phyloP scores from a whole-genome alignment of 306 rosid species.

The Mimosa pudica region DNA sequence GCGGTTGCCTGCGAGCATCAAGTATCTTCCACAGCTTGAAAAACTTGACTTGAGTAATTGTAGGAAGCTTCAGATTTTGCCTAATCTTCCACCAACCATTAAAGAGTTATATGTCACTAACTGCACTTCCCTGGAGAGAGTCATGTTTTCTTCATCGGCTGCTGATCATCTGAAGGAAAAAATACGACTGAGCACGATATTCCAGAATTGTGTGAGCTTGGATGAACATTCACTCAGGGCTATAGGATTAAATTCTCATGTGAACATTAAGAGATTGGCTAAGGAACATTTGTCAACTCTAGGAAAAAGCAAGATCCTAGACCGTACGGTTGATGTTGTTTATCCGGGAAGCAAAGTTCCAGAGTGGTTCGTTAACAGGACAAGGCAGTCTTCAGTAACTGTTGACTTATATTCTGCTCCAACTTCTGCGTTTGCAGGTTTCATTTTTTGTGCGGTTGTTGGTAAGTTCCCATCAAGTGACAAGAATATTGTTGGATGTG shows the following conservation, averaged over 20 bases:
- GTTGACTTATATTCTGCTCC: conserved; percentile 11
- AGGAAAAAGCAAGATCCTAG: neutral
- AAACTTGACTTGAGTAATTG: conserved; percentile 17
- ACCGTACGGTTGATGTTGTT: neutral
- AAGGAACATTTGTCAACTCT: conserved; percentile 6
- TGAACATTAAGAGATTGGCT: conserved; percentile 13
- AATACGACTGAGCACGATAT: neutral
- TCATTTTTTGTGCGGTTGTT: conserved; percentile 18
- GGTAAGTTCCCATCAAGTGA: neutral
- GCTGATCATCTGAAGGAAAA: neutral
- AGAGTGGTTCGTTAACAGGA: conserved; percentile 9
- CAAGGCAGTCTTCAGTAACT: conserved; percentile 10
- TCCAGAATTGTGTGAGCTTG: conserved; percentile 18
- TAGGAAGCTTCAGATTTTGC: neutral
- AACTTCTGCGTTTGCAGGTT: neutral
- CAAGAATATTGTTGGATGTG: conserved; percentile 1
- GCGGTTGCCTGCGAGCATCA: conserved; percentile 14
- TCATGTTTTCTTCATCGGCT: neutral
- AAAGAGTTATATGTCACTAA: neutral
- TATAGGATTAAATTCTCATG: conserved; percentile 3
- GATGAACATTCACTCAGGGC: neutral
- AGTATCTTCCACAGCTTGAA: conserved; percentile 7
- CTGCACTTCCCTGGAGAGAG: conserved; percentile 13
- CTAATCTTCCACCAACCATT: neutral
- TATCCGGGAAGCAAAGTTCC: conserved; percentile 14